Evolutionary conservation across 148 eudicot species (phyloP), one percentile per base, ranked within the genome.

Genomic region (Polygonum maritimum): DNA sequence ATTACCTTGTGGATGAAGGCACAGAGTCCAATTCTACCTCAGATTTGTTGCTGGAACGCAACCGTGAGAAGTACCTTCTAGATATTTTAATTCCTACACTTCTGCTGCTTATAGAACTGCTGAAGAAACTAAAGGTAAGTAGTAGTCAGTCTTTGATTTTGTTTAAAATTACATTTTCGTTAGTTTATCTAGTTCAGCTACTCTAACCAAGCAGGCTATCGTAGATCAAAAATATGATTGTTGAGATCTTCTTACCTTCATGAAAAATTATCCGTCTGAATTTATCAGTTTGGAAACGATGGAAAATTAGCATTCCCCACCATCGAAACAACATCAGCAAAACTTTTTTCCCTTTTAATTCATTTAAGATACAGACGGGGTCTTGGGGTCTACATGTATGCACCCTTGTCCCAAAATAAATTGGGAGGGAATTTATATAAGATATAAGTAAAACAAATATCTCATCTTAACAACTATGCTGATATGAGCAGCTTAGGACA

Each of bases 1-100:
- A 96, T 91, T 96, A 92, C 80, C 98, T 96, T 83, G 98, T 96
- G 82, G 99, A 96, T 83, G 99, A 96, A 84, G 97, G 98, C 74
- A 80, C 88, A n/a, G 99, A 96, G 79, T 78, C 89, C 78, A 96
- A 92, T 82, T 85, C 99, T 70, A 91, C 99, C 9, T 91, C 98
- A 71, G 98, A 96, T 87, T 82, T 92, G 75, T 82, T 96, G 73
- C 86, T 89, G 80, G 99, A 96, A 86, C 99, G 99, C 69, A 92
- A 91, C 79, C 97, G 97, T 49, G 97, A 96, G 82, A 90, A 91
- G 81, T 86, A 85, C 84, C 76, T 96, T 52, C 75, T 92, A 81
- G 99, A 92, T 86, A 88, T 93, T 77, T 82, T 96, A 76, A 87
- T 89, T 81, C 94, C 97, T 76, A 86, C 91, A 21, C 80, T 96